Percentiles rank a stretch among this genome's conserved stretches.
These are phyloP conservation scores for Mortierella sp. DNA, from an alignment of 371 early-diverging fungal genomes.

Conservation along the genomic window DNA sequence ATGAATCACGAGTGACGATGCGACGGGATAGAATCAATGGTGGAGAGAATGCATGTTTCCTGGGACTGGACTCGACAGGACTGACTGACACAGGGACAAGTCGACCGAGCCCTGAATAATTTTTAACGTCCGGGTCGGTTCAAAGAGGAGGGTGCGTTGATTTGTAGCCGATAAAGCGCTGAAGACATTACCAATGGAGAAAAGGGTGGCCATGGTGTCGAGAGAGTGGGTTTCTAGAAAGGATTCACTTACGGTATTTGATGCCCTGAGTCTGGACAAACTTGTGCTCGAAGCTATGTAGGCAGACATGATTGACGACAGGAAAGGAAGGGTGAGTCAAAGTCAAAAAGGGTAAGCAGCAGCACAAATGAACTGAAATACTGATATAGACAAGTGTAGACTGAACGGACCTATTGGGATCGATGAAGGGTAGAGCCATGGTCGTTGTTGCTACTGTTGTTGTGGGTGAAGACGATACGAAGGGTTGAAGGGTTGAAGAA, in stretches of 20 bases:
- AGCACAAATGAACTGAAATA: not conserved
- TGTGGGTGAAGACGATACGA: not conserved
- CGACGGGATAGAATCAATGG: not conserved
- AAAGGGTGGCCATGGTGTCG: not conserved
- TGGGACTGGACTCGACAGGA: not conserved
- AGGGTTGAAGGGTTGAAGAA: not conserved
- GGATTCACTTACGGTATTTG: constrained; percentile 34
- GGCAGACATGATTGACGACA: not conserved
- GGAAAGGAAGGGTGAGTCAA: not conserved
- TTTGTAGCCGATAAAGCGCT: not conserved
- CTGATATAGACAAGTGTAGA: not conserved
- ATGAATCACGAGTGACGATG: not conserved
- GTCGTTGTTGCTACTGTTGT: not conserved
- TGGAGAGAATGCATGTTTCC: not conserved
- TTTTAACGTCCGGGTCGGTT: not conserved
- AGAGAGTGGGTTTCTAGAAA: not conserved
- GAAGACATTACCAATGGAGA: not conserved
- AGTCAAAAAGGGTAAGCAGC: not conserved
- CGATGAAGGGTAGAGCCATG: constrained; percentile 17
- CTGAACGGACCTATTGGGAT: constrained; percentile 29
- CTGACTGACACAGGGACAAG: not conserved
- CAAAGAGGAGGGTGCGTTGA: not conserved
- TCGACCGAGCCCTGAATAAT: not conserved
- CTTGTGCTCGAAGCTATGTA: constrained; percentile 44
- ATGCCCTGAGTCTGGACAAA: constrained; percentile 23